Evolutionary conservation across 1,139 yeast genomes (phyloP).

Genomic region (Pichia sp.): DNA sequence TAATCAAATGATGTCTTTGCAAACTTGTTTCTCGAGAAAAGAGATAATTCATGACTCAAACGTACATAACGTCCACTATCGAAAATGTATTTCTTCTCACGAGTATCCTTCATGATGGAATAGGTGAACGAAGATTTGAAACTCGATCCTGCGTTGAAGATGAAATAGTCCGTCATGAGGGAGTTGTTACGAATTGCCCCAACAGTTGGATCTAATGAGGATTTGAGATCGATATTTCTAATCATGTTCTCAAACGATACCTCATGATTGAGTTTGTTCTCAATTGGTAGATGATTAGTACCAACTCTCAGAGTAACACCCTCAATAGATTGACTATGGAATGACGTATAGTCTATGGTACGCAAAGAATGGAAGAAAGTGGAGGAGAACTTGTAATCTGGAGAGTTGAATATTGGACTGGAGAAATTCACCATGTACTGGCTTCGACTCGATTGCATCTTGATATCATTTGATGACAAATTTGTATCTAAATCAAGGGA

Average conservation of each 20-base stretch:
- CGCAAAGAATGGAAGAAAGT: slow-evolving; percentile 52
- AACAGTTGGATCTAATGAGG: slow-evolving; percentile 8
- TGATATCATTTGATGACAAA: slow-evolving; percentile 32
- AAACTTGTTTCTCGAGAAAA: slow-evolving; percentile 26
- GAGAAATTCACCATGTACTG: slow-evolving; percentile 59
- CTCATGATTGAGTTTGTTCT: slow-evolving; percentile 38
- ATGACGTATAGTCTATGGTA: slow-evolving; percentile 59
- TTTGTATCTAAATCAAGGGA: slow-evolving; percentile 66
- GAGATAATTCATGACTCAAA: slow-evolving; percentile 45
- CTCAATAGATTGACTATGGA: slow-evolving; percentile 49
- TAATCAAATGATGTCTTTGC: slow-evolving; percentile 44
- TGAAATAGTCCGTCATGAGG: slow-evolving; percentile 24
- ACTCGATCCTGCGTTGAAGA: slow-evolving; percentile 50
- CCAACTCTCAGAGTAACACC: slow-evolving; percentile 52
- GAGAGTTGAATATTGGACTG: slow-evolving; percentile 51
- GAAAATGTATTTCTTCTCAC: slow-evolving; percentile 53
- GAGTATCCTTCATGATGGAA: slow-evolving; percentile 45
- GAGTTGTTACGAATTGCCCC: slow-evolving; percentile 22
- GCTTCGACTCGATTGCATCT: slow-evolving; percentile 74
- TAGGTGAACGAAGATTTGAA: slow-evolving; percentile 53
- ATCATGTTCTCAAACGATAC: slow-evolving; percentile 57
- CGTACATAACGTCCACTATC: slow-evolving; percentile 49
- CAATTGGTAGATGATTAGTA: slow-evolving; percentile 27
- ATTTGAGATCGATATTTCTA: slow-evolving; percentile 44
- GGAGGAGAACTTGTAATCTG: slow-evolving; percentile 49